Percentiles rank a stretch among this genome's conserved stretches.
Evolutionary conservation across 371 early-diverging fungal species (phyloP).

Genomic region (Homolaphlyctis polyrhiza): DNA sequence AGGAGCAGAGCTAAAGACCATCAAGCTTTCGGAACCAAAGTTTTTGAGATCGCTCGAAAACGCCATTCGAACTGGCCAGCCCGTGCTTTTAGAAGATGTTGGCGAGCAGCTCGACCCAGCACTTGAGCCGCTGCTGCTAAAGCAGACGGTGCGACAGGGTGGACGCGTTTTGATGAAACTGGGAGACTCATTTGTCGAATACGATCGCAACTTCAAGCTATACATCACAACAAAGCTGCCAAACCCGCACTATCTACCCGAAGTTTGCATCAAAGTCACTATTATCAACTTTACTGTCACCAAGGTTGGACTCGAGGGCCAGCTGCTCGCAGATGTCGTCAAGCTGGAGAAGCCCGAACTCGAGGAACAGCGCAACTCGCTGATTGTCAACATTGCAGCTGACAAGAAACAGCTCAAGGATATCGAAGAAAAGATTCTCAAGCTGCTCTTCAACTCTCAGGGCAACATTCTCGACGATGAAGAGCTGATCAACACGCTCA

Average conservation of each 20-base stretch:
- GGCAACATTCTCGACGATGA: slow-evolving; percentile 58
- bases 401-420: slow-evolving; percentile 54
- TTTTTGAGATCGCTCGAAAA: slow-evolving; percentile 48
- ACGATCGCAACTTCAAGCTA: slow-evolving; percentile 51
- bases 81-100: slow-evolving; percentile 51
- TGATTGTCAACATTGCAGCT: slow-evolving; percentile 47
- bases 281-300: slow-evolving; percentile 60
- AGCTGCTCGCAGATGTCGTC: slow-evolving; percentile 55
- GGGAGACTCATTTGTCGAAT: slow-evolving; percentile 50
- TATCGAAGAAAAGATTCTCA: slow-evolving; percentile 53
- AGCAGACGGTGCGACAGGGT: slow-evolving; percentile 47
- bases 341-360: slow-evolving; percentile 50
- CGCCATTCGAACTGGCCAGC: slow-evolving; percentile 46
- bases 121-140: slow-evolving; percentile 45
- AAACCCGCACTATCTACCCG: slow-evolving; percentile 56
- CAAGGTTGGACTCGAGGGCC: slow-evolving; percentile 45
- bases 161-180: slow-evolving; percentile 49
- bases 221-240: slow-evolving; percentile 53
- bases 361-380: slow-evolving; percentile 49
- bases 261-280: slow-evolving; percentile 56
- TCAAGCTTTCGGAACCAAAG: slow-evolving; percentile 44
- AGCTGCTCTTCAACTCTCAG: slow-evolving; percentile 46
- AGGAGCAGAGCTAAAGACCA: slow-evolving; percentile 36
- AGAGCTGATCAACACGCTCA: slow-evolving; percentile 51
- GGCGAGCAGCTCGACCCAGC: slow-evolving; percentile 53